Conservation (phyloP, 768 basidiomycete genomes). For the Suillus weaverae region DNA sequence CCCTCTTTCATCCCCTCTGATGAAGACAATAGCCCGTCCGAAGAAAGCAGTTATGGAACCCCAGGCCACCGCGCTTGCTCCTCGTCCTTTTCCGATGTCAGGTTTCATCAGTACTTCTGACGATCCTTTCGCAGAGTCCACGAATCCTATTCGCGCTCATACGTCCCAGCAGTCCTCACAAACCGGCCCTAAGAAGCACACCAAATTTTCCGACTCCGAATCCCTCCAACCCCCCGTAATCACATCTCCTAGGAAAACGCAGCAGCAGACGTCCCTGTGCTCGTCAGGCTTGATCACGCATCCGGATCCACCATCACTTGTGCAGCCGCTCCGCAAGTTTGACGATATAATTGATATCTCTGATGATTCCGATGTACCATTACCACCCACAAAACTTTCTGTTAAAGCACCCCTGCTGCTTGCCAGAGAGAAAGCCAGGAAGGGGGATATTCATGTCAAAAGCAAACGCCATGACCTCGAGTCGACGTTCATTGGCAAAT, state of each 20-base stretch:
- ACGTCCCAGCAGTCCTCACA: neutral
- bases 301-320: constrained; percentile 2
- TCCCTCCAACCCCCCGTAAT: constrained; percentile 24
- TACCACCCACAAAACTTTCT: constrained; percentile 1
- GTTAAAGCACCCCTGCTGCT: constrained; percentile 24
- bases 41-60: constrained; percentile 1
- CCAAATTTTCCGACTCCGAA: constrained; percentile 21
- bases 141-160: neutral
- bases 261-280: constrained; percentile 13
- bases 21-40: neutral
- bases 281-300: constrained; percentile 14
- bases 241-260: constrained; percentile 7
- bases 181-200: constrained; percentile 7
- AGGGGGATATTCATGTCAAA: neutral
- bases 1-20: neutral
- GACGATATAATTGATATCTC: constrained; percentile 38
- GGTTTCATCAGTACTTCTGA: neutral
- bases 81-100: constrained; percentile 30
- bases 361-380: constrained; percentile 35
- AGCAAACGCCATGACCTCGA: neutral
- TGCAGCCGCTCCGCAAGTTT: constrained; percentile 12
- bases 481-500: neutral
- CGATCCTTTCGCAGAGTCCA: constrained; percentile 5
- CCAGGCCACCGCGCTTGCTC: neutral
- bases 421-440: constrained; percentile 20